Evolutionary conservation across 352 stramenopile genomes (phyloP).

Genomic region (Pythium coloratum): DNA sequence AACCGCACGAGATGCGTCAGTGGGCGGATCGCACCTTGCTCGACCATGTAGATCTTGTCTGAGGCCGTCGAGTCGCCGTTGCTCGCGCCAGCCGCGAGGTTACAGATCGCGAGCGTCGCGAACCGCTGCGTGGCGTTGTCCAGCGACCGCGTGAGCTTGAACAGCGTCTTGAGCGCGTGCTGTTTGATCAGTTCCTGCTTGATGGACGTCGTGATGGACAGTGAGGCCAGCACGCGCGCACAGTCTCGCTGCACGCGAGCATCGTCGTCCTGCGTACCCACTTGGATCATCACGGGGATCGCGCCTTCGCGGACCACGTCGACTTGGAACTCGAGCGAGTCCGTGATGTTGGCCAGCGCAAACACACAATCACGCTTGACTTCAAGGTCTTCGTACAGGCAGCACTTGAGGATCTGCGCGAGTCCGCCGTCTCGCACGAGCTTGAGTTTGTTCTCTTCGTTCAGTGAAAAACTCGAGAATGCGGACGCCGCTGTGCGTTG

Average conservation of each 20-base stretch:
- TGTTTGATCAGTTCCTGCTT: conserved; percentile 87
- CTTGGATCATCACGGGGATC: conserved; percentile 75
- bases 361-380: conserved; percentile 93
- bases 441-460: conserved; percentile 94
- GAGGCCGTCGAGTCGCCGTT: conserved; percentile 21
- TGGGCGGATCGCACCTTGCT: conserved; percentile 90
- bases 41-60: conserved; percentile 90
- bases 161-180: conserved; percentile 85
- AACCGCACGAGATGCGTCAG: conserved; percentile 94
- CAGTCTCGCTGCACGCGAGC: conserved; percentile 93
- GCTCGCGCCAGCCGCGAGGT: conserved; percentile 69
- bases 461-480: conserved; percentile 91
- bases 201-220: conserved; percentile 86
- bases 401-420: conserved; percentile 89
- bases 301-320: conserved; percentile 89
- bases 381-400: conserved; percentile 89
- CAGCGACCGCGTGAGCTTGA: conserved; percentile 91
- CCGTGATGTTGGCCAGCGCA: conserved; percentile 92
- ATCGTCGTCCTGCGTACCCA: conserved; percentile 86
- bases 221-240: conserved; percentile 88
- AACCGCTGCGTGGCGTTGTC: conserved; percentile 94
- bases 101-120: conserved; percentile 94
- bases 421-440: conserved; percentile 93
- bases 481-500: conserved; percentile 92
- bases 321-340: conserved; percentile 87